Evolutionary conservation across 164 flowering plant species (phyloP), one percentile per base, ranked within the genome.

Genomic region (Malania oleifera): DNA sequence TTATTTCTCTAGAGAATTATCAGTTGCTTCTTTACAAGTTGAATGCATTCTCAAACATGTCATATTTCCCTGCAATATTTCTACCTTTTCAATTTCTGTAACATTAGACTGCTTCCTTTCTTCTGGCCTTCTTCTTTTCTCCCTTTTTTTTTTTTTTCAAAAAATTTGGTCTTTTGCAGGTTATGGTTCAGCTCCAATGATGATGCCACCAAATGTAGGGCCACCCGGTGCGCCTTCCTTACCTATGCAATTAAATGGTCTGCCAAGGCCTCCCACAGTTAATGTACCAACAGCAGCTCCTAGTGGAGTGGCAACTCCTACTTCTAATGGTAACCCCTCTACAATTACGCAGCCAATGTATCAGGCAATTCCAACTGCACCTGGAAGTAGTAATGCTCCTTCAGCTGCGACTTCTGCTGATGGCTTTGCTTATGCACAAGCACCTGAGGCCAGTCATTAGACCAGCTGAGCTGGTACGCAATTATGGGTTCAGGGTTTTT

Each of bases 141-240:
- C 22, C 46, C 18, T 6, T 43, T 12, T 43, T 10, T 43, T 43
- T 1, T 17, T 43, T 43, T 0, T 5, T 20, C 46, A 43, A 43
- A 17, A 6, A 6, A 4, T 18, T 44, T 71, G 46, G 23, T 52
- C 19, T 56, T 43, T 63, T 43, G 54, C 68, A 79, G 86, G 84
- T 40, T 83, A 78, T 62, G 56, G 60, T 47, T 10, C 70, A 57
- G 60, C 60, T 54, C 86, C 81, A 55, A 69, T 49, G n/a, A 69
- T 49, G n/a, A 78, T 86, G 82, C 74, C 78, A 43, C 74, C 76
- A 40, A 76, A 78, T 80, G 24, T 76, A 54, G 76, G 78, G 14
- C 87, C 89, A 43, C 82, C 90, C 5, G 86, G 86, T 66, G 82
- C 82, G 45, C 82, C 95, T 40, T 28, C 68, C 31, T 3, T 73